A percentile compares a stretch with the other conserved stretches of the same genome.
These are phyloP conservation scores for Zizania latifolia DNA, from an alignment of 176 grass and related monocot genomes.

Conservation along the genomic window DNA sequence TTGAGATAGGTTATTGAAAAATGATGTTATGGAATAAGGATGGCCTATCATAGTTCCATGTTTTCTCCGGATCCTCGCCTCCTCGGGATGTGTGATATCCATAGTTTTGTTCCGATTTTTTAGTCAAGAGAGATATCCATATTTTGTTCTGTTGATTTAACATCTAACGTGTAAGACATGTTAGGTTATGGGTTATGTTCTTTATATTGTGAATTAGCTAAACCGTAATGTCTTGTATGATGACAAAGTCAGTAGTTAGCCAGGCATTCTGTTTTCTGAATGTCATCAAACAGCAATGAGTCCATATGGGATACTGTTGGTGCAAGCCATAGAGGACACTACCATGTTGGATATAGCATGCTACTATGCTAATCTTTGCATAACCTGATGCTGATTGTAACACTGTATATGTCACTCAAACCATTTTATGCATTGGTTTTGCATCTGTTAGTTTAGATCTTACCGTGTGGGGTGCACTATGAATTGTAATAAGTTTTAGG, in stretches of 20 bases:
- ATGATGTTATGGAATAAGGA: not conserved
- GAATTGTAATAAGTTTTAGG: not conserved
- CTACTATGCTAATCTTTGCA: conserved; percentile 1
- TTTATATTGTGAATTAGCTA: not conserved
- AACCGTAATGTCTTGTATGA: not conserved
- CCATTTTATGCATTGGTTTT: conserved; percentile 2
- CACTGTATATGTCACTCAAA: not conserved
- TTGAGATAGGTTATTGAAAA: not conserved
- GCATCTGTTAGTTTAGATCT: not conserved
- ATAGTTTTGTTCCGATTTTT: not conserved
- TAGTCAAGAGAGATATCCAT: not conserved
- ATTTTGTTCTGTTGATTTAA: not conserved
- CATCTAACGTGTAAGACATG: not conserved
- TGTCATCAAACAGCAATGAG: not conserved
- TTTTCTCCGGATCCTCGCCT: not conserved
- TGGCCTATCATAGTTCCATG: not conserved
- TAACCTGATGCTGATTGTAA: not conserved
- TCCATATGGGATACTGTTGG: not conserved
- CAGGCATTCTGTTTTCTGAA: not conserved
- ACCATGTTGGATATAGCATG: not conserved
- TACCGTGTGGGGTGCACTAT: not conserved
- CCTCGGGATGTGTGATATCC: not conserved
- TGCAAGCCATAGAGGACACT: not conserved
- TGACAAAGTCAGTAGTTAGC: not conserved
- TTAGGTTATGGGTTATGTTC: not conserved